phyloP scores from a whole-genome alignment of 352 stramenopile genomes.

The Phytophthora quininea region DNA sequence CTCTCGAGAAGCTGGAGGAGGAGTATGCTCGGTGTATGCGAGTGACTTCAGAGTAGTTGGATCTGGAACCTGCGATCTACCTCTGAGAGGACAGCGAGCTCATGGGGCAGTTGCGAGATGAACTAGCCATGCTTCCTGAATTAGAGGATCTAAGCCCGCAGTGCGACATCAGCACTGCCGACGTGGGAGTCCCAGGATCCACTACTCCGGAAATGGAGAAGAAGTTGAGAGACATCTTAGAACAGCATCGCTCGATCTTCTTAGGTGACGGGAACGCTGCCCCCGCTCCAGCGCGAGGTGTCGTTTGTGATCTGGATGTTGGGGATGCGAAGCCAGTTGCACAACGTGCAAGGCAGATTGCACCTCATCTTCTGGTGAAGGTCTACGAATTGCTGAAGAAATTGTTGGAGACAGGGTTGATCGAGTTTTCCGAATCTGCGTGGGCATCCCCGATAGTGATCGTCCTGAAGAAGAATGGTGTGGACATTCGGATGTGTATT shows the following conservation, averaged over 20 bases:
- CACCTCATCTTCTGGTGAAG: not conserved
- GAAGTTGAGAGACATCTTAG: not conserved
- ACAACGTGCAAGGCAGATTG: not conserved
- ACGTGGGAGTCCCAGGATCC: not conserved
- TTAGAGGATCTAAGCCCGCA: constrained; percentile 2
- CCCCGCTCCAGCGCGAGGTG: not conserved
- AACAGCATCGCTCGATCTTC: not conserved
- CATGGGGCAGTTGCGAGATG: constrained; percentile 1
- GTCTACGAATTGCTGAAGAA: constrained; percentile 10
- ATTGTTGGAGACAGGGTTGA: not conserved
- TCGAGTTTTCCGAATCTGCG: not conserved
- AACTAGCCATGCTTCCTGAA: not conserved
- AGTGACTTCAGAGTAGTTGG: not conserved
- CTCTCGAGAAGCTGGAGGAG: not conserved
- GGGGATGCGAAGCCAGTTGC: not conserved
- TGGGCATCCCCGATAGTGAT: constrained; percentile 8
- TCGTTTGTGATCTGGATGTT: constrained; percentile 7
- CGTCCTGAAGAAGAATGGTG: constrained; percentile 6
- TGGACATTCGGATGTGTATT: not conserved
- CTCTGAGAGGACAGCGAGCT: constrained; percentile 9
- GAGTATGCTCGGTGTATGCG: not conserved
- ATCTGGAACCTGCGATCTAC: constrained; percentile 2
- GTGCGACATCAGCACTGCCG: not conserved
- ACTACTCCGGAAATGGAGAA: not conserved
- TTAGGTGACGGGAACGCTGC: constrained; percentile 3